Base-by-base conservation (phyloP, 768 basidiomycete genomes). In the Bullera alba region DNA sequence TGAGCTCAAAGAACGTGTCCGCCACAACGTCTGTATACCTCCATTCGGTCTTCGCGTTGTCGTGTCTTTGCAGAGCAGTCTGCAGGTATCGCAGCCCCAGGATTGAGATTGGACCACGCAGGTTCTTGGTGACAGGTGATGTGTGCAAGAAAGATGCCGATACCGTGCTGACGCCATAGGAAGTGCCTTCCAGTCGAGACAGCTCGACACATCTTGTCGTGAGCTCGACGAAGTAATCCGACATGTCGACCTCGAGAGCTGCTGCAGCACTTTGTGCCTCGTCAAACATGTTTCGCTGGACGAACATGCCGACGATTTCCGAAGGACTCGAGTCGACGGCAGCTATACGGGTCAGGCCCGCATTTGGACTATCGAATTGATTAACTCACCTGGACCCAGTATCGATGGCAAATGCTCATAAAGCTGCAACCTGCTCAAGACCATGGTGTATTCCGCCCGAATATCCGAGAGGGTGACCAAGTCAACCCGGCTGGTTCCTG, bases 81-180 rank as follows among this genome's bases (percentile, higher is more conserved):
- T 88, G 85, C 38, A 99, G 79, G 70, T 90, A 90, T 64, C 85
- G 79, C 87, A 91, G 91, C 4, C 83, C 89, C 54, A 86, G 80
- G 57, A 87, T 84, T 29, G 82, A 79, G 16, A 83, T 76, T 5
- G 85, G 79, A 3, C 92, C 92, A 17, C 85, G 79, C 84, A 93
- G 93, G 0, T 85, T 84, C 2, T 82, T 78, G 8, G 87, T 65
- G 15, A 62, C 42, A 3, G 66, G 62, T 6, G 68, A 69, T 16
- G 49, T 36, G n/a, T 60, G 56, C 28, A 96, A 76, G 91, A 92
- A 96, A 56, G 84, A 82, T 1, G 79, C 80, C 48, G 85, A 81
- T 59, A 83, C 81, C 72, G 51, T 48, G 21, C 69, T 60, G 16
- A 38, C 42, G 37, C 81, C 77, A 51, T 80, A 79, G 17, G 59